Evolutionary conservation across 1,284 basidiomycete species (phyloP).

Genomic region (Ganoderma sinense): DNA sequence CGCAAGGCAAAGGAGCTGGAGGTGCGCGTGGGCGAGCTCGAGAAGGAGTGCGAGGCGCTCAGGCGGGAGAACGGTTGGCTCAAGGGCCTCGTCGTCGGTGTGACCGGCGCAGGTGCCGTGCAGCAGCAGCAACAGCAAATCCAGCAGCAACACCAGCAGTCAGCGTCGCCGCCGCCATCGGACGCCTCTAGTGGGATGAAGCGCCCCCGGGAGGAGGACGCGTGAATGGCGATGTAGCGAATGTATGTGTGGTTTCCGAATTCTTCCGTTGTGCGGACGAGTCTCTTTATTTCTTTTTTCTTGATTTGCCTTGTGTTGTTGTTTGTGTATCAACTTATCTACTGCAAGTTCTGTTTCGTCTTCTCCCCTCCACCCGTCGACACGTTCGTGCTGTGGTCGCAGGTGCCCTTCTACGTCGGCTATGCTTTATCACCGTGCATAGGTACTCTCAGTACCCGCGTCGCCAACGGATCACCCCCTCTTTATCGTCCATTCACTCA

Average conservation of each 20-base stretch:
- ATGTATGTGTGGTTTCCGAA: not conserved
- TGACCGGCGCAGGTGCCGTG: slow-evolving; percentile 68
- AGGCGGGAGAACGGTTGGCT: slow-evolving; percentile 95
- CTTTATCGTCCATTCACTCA: not conserved
- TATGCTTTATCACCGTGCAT: not conserved
- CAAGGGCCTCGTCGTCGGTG: slow-evolving; percentile 91
- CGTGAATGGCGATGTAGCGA: slow-evolving; percentile 3
- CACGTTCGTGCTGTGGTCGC: not conserved
- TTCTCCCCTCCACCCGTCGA: not conserved
- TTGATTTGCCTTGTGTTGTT: not conserved
- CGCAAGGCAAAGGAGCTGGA: slow-evolving; percentile 91
- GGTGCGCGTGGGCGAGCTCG: slow-evolving; percentile 80
- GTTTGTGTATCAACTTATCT: slow-evolving; percentile 10
- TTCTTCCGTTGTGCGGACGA: not conserved
- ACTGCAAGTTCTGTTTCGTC: slow-evolving; percentile 1
- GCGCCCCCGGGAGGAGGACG: slow-evolving; percentile 28
- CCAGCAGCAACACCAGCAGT: slow-evolving; percentile 11
- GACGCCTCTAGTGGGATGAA: slow-evolving; percentile 18
- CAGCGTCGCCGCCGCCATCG: slow-evolving; percentile 5
- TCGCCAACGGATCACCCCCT: not conserved
- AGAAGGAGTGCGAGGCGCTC: slow-evolving; percentile 91
- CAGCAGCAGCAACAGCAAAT: slow-evolving; percentile 36
- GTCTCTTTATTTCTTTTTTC: too few relatives aligned
- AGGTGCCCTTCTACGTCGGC: not conserved
- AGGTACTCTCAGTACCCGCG: not conserved